Evolutionary conservation across 164 flowering plant species (phyloP).

Genomic region (Warburgia ugandensis): DNA sequence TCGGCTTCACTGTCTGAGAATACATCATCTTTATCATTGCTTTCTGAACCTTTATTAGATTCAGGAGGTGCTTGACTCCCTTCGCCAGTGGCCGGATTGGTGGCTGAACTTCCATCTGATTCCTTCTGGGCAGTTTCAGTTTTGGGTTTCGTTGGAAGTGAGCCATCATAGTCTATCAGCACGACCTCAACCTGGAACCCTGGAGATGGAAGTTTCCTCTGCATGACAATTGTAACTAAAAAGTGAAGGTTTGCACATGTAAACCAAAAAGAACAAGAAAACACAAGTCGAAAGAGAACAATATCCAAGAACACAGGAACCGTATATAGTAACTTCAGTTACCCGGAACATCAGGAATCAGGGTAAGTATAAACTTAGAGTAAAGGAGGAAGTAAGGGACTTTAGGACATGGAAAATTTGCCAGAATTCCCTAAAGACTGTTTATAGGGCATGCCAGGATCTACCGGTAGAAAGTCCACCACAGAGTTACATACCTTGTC

Average conservation of each 20-base stretch:
- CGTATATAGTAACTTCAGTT: no score
- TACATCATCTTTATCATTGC: constrained; percentile 69
- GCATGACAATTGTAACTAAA: no score
- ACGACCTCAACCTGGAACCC: constrained; percentile 96
- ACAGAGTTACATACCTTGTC: constrained; percentile 56
- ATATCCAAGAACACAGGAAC: no score
- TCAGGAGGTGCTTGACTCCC: constrained; percentile 18
- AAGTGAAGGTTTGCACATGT: no score
- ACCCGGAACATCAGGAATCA: no score
- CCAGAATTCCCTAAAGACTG: no score
- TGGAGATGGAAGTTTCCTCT: constrained; percentile 97
- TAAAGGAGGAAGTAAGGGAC: no score
- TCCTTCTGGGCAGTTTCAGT: constrained; percentile 26
- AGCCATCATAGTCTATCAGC: constrained; percentile 56
- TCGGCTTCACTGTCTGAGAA: constrained; percentile 82
- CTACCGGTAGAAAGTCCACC: background rate
- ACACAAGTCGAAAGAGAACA: no score
- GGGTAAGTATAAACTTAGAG: no score
- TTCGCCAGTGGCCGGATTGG: constrained; percentile 23
- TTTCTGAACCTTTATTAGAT: constrained; percentile 29
- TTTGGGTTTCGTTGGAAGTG: constrained; percentile 24
- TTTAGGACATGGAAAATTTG: no score
- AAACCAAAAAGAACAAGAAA: background rate
- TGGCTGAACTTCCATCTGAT: constrained; percentile 37
- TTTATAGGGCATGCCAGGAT: no score